Evolutionary conservation across 2,329 filamentous ascomycete species (phyloP).

Genomic region (Ophiostoma australiae): DNA sequence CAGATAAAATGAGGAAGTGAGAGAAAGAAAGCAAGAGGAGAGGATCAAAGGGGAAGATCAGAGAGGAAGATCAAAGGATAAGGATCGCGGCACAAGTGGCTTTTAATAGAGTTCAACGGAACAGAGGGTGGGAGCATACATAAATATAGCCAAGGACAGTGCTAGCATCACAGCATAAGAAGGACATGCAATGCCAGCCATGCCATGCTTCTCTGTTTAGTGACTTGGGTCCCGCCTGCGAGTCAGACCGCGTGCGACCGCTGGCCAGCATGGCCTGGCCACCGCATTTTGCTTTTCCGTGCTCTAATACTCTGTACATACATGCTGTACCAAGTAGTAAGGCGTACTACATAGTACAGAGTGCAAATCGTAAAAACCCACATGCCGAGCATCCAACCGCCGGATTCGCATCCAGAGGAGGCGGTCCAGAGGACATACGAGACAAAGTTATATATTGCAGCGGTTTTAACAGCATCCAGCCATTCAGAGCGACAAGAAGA

Average conservation of each 20-base stretch:
- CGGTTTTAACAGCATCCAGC: slow-evolving; percentile 15
- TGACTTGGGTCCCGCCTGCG: not conserved
- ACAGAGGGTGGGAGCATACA: not conserved
- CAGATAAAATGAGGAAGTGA: not conserved
- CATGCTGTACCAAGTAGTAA: too few species aligned
- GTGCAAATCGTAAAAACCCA: not conserved
- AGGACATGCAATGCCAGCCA: not conserved
- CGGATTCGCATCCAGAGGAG: not conserved
- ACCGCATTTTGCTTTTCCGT: not conserved
- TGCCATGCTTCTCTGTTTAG: not conserved
- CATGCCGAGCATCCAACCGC: slow-evolving; percentile 11
- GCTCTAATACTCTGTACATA: not conserved
- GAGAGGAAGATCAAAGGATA: not conserved
- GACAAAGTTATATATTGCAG: slow-evolving; percentile 1
- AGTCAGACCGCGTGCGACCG: not conserved
- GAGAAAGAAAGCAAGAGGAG: slow-evolving; percentile 9
- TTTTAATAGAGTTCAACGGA: not conserved
- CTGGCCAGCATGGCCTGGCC: not conserved
- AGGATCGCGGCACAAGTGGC: not conserved
- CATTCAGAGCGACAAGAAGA: slow-evolving; percentile 23
- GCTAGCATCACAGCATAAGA: not conserved
- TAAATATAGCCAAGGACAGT: not conserved
- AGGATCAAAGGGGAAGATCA: not conserved
- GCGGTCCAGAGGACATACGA: not conserved
- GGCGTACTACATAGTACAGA: not conserved